These are phyloP conservation scores for Hygrocybe coccinea DNA, from an alignment of 768 basidiomycete genomes.

Conservation along the genomic window DNA sequence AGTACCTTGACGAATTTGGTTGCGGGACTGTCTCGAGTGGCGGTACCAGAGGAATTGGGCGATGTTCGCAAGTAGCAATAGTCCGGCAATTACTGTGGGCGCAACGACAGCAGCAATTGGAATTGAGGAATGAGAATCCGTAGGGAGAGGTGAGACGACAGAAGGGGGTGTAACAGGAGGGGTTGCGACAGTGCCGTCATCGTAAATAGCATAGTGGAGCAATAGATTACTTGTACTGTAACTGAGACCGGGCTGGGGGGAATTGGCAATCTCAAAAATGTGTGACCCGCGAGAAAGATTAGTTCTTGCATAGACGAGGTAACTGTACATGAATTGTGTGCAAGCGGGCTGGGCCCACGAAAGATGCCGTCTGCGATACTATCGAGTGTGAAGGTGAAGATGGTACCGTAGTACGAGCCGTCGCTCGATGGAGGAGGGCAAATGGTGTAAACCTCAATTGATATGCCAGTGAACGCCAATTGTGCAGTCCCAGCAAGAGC, in stretches of 20 bases:
- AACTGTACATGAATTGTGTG: conserved; percentile 1
- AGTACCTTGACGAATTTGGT: neutral
- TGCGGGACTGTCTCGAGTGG: neutral
- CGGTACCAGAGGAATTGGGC: neutral
- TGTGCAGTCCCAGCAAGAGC: too few relatives aligned
- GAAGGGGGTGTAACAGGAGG: neutral
- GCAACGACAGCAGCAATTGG: neutral
- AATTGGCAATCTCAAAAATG: neutral
- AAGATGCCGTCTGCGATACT: neutral
- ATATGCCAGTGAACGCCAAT: too few relatives aligned
- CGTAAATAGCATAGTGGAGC: conserved; percentile 4
- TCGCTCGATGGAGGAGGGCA: neutral
- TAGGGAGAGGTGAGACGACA: neutral
- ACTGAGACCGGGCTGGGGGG: neutral
- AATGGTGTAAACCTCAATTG: conserved; percentile 2
- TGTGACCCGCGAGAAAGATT: neutral
- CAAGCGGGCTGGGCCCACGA: neutral
- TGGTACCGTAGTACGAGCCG: neutral
- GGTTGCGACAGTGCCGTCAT: neutral
- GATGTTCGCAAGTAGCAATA: neutral
- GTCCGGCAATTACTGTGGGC: neutral
- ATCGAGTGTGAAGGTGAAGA: conserved; percentile 4
- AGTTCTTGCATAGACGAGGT: conserved; percentile 3
- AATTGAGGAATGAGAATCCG: neutral
- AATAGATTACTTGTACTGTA: neutral